These are phyloP conservation scores for Neurospora sp. DNA, from an alignment of 495 filamentous ascomycete genomes.

Conservation along the genomic window DNA sequence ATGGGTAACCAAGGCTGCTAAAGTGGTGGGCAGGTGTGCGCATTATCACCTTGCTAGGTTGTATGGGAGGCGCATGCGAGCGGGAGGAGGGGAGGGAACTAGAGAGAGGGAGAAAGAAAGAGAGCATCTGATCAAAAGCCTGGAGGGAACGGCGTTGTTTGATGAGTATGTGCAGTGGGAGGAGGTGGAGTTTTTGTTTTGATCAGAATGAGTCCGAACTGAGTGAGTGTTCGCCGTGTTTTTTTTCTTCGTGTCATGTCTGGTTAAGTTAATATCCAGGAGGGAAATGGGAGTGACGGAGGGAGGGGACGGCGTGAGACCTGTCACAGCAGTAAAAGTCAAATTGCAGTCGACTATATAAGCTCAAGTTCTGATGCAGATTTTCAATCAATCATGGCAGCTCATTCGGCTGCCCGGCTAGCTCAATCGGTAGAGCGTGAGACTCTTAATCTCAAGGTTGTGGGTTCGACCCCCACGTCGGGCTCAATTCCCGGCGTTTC, in stretches of 20 bases:
- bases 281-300: not conserved
- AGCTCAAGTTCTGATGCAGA: fast-evolving
- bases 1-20: not conserved
- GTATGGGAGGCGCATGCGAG: not conserved
- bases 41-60: conserved; percentile 9
- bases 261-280: not conserved
- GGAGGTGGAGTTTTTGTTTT: conserved; percentile 15
- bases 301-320: not conserved
- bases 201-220: not conserved
- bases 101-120: conserved; percentile 1
- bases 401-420: conserved; percentile 27
- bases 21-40: conserved; percentile 8
- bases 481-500: not conserved
- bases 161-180: conserved; percentile 12
- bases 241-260: not conserved
- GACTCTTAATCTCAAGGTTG: conserved; percentile 67
- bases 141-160: conserved; percentile 7
- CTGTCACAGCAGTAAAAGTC: no score
- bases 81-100: not conserved
- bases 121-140: conserved; percentile 1
- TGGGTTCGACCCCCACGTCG: conserved; percentile 34
- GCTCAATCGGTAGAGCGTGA: conserved; percentile 68
- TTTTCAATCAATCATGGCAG: not conserved
- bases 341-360: not conserved
- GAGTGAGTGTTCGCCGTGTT: not conserved